Evolutionary conservation across 495 filamentous ascomycete genomes (phyloP).

Genomic region (Chaetomium tenue): DNA sequence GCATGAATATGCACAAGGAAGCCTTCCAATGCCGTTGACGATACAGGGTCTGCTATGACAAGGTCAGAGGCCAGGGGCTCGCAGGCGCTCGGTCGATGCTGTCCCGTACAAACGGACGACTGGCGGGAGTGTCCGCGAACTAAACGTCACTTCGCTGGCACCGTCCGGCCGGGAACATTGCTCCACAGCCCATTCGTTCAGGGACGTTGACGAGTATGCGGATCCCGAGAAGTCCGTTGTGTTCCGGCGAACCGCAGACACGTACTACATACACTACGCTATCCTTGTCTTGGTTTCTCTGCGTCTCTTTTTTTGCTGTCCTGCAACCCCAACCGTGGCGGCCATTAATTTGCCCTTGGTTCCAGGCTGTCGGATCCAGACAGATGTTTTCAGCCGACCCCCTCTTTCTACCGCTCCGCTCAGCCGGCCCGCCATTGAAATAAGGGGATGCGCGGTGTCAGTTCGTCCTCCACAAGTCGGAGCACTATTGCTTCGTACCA

Average conservation of each 20-base stretch:
- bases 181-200: neutral
- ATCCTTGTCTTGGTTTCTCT: neutral
- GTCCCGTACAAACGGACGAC: neutral
- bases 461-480: neutral
- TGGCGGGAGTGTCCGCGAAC: constrained; percentile 1
- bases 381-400: constrained; percentile 12
- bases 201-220: neutral
- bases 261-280: too few species aligned
- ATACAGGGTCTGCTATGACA: neutral
- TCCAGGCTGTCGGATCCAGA: constrained; percentile 40
- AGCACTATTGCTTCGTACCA: neutral
- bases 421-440: neutral
- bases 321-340: constrained; percentile 7
- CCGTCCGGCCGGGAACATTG: constrained; percentile 8
- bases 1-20: constrained; percentile 5
- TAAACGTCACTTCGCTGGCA: neutral
- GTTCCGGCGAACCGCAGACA: neutral
- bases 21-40: neutral
- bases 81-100: neutral
- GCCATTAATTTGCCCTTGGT: constrained; percentile 17
- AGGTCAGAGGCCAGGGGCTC: neutral
- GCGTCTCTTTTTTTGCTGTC: too few species aligned
- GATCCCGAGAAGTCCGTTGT: neutral
- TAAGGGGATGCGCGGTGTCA: neutral
- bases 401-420: constrained; percentile 13